Evolutionary conservation across 306 rosid species (phyloP).

Genomic region (Sechiopsis laciniata): DNA sequence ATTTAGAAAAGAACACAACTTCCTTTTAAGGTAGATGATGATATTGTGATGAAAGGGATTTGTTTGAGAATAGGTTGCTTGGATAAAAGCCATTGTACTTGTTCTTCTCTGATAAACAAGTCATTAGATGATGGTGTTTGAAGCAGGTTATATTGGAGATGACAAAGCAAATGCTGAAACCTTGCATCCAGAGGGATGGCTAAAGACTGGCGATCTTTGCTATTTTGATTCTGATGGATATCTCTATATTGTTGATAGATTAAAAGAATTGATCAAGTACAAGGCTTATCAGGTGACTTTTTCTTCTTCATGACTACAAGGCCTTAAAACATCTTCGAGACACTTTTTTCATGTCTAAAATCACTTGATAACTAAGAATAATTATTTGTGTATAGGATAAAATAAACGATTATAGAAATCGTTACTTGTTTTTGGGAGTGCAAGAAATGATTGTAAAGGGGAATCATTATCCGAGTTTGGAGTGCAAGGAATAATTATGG

Average conservation of each 20-base stretch:
- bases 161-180: slow-evolving; percentile 76
- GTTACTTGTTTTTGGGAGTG: too few species aligned
- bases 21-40: too few species aligned
- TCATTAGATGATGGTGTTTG: not conserved
- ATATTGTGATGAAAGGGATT: not conserved
- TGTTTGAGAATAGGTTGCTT: not conserved
- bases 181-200: slow-evolving; percentile 77
- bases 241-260: slow-evolving; percentile 71
- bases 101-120: not conserved
- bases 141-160: slow-evolving; percentile 69
- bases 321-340: not conserved
- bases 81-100: not conserved
- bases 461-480: too few species aligned
- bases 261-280: slow-evolving; percentile 91
- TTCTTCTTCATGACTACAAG: not conserved
- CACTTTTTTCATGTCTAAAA: too few species aligned
- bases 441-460: too few species aligned
- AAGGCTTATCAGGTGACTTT: slow-evolving; percentile 75
- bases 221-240: slow-evolving; percentile 75
- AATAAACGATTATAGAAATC: too few species aligned
- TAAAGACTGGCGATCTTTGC: slow-evolving; percentile 92
- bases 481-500: too few species aligned
- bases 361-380: too few species aligned
- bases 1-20: not conserved
- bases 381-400: too few species aligned